Percentiles rank a stretch among this genome's conserved stretches.
These are phyloP conservation scores for Oryza australiensis DNA, from an alignment of 176 grass and related monocot species.

Conservation along the genomic window DNA sequence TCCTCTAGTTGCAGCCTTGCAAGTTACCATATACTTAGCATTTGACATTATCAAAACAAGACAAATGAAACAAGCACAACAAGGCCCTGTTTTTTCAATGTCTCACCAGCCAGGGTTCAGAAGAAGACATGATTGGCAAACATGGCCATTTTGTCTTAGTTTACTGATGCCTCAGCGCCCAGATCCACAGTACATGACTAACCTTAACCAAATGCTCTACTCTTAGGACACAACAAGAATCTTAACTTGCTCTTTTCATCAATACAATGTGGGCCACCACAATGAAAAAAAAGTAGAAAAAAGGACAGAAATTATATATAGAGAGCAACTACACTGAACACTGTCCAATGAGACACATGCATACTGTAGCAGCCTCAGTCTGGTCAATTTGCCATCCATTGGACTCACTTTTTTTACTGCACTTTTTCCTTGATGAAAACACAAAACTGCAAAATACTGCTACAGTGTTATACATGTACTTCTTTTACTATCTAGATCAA, in stretches of 20 bases:
- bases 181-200: conserved; percentile 43
- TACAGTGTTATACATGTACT: not conserved
- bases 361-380: conserved; percentile 13
- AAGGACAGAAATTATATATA: not conserved
- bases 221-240: conserved; percentile 58
- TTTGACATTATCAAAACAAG: conserved; percentile 34
- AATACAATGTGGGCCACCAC: conserved; percentile 37
- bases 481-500: not conserved
- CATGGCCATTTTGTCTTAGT: conserved; percentile 44
- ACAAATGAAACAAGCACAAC: conserved; percentile 28
- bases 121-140: conserved; percentile 46
- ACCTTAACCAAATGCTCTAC: conserved; percentile 52
- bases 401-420: not conserved
- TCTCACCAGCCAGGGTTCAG: not conserved
- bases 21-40: not conserved
- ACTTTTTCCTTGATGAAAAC: conserved; percentile 14
- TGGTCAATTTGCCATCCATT: conserved; percentile 49
- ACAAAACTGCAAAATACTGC: not conserved
- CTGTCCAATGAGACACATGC: conserved; percentile 4
- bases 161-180: conserved; percentile 25
- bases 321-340: conserved; percentile 8
- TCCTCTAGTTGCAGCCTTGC: not conserved
- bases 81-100: conserved; percentile 24
- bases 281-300: not conserved
- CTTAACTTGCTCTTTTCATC: conserved; percentile 55